Base-by-base conservation (phyloP, 345 rosid genomes). In the Citrus australasica region DNA sequence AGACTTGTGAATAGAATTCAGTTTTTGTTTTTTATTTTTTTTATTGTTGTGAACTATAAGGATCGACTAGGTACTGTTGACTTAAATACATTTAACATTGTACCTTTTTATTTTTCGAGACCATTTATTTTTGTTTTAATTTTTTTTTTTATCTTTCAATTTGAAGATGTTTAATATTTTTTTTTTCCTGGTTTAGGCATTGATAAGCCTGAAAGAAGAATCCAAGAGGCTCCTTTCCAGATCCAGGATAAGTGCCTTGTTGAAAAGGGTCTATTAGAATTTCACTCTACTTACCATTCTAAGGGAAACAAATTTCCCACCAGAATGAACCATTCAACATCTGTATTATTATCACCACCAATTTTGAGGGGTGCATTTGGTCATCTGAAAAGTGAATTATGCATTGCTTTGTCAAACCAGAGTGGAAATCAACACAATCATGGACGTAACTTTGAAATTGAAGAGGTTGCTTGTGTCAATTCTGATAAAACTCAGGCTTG, bases 361-460 rank as follows among this genome's bases (percentile, higher is more conserved):
- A 66, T 86, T 75, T 80, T 86, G 69, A 84, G 86, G 83, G 90
- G 93, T 83, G 85, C 86, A 59, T 87, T 92, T 78, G 80, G 71
- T 51, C 93, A 87, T 83, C 73, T 91, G 81, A 91, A 88, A 82
- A 82, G 67, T 53, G 76, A 85, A 48, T 56, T 79, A 56, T 71
- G 83, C 13, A 55, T 81, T 21, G 68, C 78, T 71, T 72, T 74
- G 51, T 64, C 69, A 65, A 87, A 67, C 59, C 82, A 80, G 71
- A 48, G 59, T 73, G 81, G 63, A 76, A 72, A 53, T 74, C 80
- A 81, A 76, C 67, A 80, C 65, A 67, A 76, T 37, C 79, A 63
- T 81, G 59, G 63, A 51, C 68, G 46, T 71, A 73, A 59, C 62
- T 8, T 61, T 64, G 51, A 37, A 46, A 69, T 33, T 63, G 80